phyloP scores from a whole-genome alignment of 495 filamentous ascomycete species.

The Aspergillus funiculosus region DNA sequence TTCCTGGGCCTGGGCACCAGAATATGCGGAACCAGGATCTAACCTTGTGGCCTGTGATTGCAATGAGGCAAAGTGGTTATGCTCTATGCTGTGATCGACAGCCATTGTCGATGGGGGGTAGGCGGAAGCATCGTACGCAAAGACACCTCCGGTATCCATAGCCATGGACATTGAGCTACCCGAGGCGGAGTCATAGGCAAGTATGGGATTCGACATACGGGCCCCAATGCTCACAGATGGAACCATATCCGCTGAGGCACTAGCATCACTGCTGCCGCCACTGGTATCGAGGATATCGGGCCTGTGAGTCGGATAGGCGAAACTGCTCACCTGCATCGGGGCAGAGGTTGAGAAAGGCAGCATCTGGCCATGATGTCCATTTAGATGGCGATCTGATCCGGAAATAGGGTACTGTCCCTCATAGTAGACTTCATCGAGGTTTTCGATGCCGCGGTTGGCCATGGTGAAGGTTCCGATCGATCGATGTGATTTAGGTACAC shows the following conservation, averaged over 20 bases:
- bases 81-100: constrained; percentile 19
- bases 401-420: constrained; percentile 13
- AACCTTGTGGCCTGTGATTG: constrained; percentile 11
- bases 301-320: constrained; percentile 14
- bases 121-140: constrained; percentile 25
- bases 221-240: constrained; percentile 21
- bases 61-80: constrained; percentile 10
- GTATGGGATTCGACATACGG: constrained; percentile 25
- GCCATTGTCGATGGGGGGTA: constrained; percentile 20
- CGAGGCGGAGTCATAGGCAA: constrained; percentile 27
- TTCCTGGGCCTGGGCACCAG: constrained; percentile 7
- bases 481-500: constrained; percentile 13
- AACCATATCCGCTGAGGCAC: constrained; percentile 14
- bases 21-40: constrained; percentile 8
- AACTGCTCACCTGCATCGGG: constrained; percentile 10
- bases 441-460: constrained; percentile 15
- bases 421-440: constrained; percentile 18
- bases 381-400: constrained; percentile 12
- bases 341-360: constrained; percentile 11
- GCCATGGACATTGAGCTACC: constrained; percentile 23
- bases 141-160: constrained; percentile 21
- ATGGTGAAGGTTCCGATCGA: constrained; percentile 10
- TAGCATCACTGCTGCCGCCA: too few relatives aligned
- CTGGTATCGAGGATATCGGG: constrained; percentile 10
- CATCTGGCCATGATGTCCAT: constrained; percentile 10